Base-by-base conservation (phyloP, 371 early-diverging fungal genomes). In the Dichotomocladium elegans region DNA sequence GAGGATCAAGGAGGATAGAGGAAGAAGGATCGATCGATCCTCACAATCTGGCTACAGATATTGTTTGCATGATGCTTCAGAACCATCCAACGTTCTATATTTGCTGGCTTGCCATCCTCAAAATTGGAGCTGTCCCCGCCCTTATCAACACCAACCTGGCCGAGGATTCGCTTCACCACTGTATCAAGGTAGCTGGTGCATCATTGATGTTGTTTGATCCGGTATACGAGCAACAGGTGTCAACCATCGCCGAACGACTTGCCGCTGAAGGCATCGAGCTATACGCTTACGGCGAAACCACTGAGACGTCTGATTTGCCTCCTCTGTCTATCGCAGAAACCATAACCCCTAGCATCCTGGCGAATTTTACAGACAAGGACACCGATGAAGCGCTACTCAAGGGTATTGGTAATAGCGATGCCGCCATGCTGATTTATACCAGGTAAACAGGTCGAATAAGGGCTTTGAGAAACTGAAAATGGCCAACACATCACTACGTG, bases 401-500 rank as follows among this genome's bases (percentile, higher is more conserved):
- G 22, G 68, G 66, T 17, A 46, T 60, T n/a, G 11, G 25, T 1
- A 44, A 51, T 21, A 53, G 60, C 1, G 74, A 74, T 53, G 49
- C 74, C 17, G 78, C 74, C 30, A 63, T 68, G 52, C 53, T 77
- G 50, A 77, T 77, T 29, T 77, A 77, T 30, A 77, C 78, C 9
- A 74, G 70, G 70, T 66, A 63, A 54, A 34, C 5, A 14, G 10
- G 10, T 15, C 15, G 44, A 2, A 14, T 9, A 43, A 43, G 8
- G 40, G 25, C 25, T 22, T 10, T 14, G 10, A 54, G n/a, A 5
- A 34, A 31, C 10, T 17, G 29, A 19, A 5, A 42, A 19, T 11
- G 14, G 27, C 19, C 2, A 17, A 25, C 14, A 37, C 9, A 12
- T 48, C 15, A 22, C 17, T 21, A 44, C 33, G 5, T 37, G 12